A percentile compares a stretch with the other conserved stretches of the same genome.
These are phyloP conservation scores for Fusarium sp. DNA, from an alignment of 2,329 filamentous ascomycete genomes.

Conservation along the genomic window DNA sequence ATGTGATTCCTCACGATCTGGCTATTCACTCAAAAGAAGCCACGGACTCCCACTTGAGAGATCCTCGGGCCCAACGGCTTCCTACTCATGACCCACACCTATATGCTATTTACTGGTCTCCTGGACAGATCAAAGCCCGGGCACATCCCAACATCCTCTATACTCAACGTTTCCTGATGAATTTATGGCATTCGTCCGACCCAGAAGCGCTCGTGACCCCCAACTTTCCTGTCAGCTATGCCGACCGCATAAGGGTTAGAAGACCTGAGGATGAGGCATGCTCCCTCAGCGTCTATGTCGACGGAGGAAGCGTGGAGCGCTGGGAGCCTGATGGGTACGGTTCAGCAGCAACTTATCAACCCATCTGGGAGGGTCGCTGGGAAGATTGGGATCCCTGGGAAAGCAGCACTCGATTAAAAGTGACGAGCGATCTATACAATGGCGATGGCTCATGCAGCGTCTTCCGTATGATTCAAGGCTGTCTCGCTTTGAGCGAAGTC, in stretches of 20 bases:
- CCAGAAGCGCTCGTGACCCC: constrained; percentile 59
- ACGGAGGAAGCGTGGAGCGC: constrained; percentile 75
- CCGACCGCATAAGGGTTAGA: constrained; percentile 70
- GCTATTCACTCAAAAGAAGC: constrained; percentile 63
- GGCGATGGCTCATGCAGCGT: constrained; percentile 79
- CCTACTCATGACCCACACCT: constrained; percentile 52
- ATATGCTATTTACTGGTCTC: constrained; percentile 58
- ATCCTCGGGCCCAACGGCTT: constrained; percentile 56
- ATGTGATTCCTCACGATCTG: constrained; percentile 49
- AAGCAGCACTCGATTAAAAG: constrained; percentile 72
- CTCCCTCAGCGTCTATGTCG: constrained; percentile 70
- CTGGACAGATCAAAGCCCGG: constrained; percentile 56
- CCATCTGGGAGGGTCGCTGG: constrained; percentile 77
- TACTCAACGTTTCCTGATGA: constrained; percentile 64
- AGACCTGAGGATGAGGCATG: constrained; percentile 65
- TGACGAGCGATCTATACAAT: constrained; percentile 77
- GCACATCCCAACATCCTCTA: constrained; percentile 57
- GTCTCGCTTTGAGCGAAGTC: constrained; percentile 75
- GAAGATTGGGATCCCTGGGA: constrained; percentile 84
- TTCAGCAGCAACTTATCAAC: constrained; percentile 70
- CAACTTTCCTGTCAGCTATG: constrained; percentile 68
- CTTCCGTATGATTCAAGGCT: constrained; percentile 84
- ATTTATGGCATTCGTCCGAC: constrained; percentile 51
- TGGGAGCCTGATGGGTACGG: constrained; percentile 76
- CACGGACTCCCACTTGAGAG: constrained; percentile 66